Conservation (phyloP, 2,329 filamentous ascomycete species). For the Diaporthe destruens region DNA sequence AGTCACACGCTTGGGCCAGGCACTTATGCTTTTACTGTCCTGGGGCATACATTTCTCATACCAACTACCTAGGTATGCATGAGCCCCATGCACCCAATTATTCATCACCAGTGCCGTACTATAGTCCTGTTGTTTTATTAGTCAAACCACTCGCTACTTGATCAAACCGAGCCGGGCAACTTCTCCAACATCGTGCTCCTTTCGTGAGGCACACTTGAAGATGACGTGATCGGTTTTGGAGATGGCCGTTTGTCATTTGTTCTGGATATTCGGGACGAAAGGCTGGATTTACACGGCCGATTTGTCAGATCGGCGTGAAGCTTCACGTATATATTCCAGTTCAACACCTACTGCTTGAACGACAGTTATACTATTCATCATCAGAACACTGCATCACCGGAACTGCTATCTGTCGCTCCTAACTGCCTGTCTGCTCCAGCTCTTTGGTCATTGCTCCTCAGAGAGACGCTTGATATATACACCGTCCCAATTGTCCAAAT, state of each 20-base stretch:
- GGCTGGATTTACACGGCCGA: not conserved
- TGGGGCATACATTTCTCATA: slow-evolving; percentile 12
- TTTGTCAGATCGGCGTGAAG: slow-evolving; percentile 8
- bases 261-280: not conserved
- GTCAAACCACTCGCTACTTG: not conserved
- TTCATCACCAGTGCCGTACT: not conserved
- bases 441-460: not conserved
- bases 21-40: not conserved
- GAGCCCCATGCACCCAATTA: not conserved
- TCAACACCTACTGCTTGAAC: not conserved
- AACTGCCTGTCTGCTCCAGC: not conserved
- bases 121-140: slow-evolving; percentile 3
- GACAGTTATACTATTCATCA: not conserved
- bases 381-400: not conserved
- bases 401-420: not conserved
- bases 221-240: slow-evolving; percentile 27
- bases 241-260: not conserved
- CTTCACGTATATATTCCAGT: slow-evolving; percentile 23
- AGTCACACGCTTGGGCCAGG: not conserved
- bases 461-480: not conserved
- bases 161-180: not conserved
- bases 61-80: not conserved
- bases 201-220: slow-evolving; percentile 7
- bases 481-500: too few relatives aligned
- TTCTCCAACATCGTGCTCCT: slow-evolving; percentile 17